phyloP scores from a whole-genome alignment of 768 basidiomycete genomes.

The Psilocybe cyanescens region DNA sequence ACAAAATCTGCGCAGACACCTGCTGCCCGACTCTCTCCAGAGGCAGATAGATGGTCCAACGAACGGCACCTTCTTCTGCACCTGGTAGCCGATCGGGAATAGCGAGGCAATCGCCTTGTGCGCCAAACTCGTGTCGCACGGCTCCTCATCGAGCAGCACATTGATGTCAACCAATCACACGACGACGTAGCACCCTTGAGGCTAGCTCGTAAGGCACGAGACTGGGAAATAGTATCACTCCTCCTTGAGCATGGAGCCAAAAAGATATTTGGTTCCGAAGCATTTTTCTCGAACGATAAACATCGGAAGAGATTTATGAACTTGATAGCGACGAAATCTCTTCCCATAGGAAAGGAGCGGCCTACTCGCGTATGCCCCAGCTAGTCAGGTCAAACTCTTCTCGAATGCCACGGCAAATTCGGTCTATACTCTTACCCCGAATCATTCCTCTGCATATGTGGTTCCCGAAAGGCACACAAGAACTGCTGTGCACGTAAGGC shows the following conservation, averaged over 20 bases:
- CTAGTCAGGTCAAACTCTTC: neutral
- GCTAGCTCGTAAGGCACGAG: neutral
- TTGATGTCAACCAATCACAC: neutral
- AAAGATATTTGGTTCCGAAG: neutral
- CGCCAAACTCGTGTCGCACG: neutral
- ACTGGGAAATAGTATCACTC: neutral
- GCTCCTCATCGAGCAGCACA: neutral
- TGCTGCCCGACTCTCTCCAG: neutral
- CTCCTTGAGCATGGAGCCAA: constrained; percentile 1
- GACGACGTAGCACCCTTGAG: neutral
- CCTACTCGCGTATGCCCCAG: neutral
- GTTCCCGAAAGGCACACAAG: neutral
- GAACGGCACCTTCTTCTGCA: neutral
- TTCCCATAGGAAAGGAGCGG: neutral
- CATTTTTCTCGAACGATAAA: neutral
- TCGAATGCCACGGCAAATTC: neutral
- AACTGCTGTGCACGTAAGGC: neutral
- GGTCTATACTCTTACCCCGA: neutral
- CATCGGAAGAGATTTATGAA: neutral
- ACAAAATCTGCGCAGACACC: neutral
- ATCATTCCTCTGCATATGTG: neutral
- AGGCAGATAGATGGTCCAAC: neutral
- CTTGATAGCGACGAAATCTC: neutral
- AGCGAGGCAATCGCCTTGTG: neutral
- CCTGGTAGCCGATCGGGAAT: neutral